A percentile compares a stretch with the other conserved stretches of the same genome.
Conservation (phyloP, 768 basidiomycete species). For the Amanita brunnescens region DNA sequence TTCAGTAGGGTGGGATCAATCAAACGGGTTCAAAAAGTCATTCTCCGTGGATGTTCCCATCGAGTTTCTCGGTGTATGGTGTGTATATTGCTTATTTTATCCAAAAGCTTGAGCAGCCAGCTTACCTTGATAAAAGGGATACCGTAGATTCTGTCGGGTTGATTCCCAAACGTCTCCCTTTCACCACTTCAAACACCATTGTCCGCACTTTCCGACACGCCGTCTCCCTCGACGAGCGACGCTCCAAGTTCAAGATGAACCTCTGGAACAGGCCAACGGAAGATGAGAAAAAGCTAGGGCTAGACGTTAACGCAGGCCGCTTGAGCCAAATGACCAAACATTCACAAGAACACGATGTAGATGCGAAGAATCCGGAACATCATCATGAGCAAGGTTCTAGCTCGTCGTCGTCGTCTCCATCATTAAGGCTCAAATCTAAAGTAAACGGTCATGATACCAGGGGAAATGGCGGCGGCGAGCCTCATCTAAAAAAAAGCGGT, state of each 20-base stretch:
- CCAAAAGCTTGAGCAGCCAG: background rate
- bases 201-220: slow-evolving; percentile 58
- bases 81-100: slow-evolving; percentile 3
- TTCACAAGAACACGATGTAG: background rate
- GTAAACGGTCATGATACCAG: background rate
- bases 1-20: slow-evolving; percentile 36
- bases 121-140: slow-evolving; percentile 33
- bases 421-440: background rate
- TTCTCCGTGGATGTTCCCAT: slow-evolving; percentile 46
- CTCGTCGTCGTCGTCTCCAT: background rate
- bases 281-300: slow-evolving; percentile 19
- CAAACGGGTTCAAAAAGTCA: slow-evolving; percentile 45
- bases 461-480: background rate
- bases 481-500: background rate
- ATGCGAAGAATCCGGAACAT: background rate
- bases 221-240: slow-evolving; percentile 53
- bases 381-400: background rate
- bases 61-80: slow-evolving; percentile 55
- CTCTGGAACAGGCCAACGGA: slow-evolving; percentile 34
- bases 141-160: slow-evolving; percentile 59
- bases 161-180: slow-evolving; percentile 44
- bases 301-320: too few relatives aligned
- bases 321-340: too few relatives aligned
- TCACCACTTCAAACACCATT: slow-evolving; percentile 46
- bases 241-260: slow-evolving; percentile 52